Evolutionary conservation across 1,284 basidiomycete genomes (phyloP).

Genomic region (Neotropicomus parvogracilis): DNA sequence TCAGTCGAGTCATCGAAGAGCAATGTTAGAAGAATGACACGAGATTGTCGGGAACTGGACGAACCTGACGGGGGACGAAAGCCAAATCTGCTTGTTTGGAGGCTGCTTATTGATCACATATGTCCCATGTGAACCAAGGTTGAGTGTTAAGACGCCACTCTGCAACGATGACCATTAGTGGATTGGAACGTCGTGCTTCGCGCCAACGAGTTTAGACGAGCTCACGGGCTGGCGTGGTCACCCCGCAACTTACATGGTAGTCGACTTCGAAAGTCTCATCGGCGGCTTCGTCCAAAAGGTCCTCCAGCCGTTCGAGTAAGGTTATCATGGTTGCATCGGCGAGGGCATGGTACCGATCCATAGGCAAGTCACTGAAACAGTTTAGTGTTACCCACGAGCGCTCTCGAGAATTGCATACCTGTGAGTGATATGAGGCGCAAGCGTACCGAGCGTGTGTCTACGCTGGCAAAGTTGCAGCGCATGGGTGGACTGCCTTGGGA

Average conservation of each 20-base stretch:
- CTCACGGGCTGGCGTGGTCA: neutral
- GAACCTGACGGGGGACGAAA: constrained; percentile 85
- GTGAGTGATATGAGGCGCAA: constrained; percentile 43
- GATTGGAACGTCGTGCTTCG: neutral
- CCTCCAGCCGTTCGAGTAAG: constrained; percentile 78
- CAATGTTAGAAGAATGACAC: constrained; percentile 4
- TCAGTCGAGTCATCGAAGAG: neutral
- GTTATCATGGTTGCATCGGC: constrained; percentile 83
- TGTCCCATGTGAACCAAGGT: constrained; percentile 81
- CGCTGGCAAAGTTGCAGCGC: constrained; percentile 5
- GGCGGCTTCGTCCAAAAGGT: constrained; percentile 61
- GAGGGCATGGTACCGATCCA: constrained; percentile 71
- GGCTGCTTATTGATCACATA: constrained; percentile 99
- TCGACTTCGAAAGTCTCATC: constrained; percentile 81
- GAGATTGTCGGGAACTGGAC: constrained; percentile 15
- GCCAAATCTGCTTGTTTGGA: constrained; percentile 98
- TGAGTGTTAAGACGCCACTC: constrained; percentile 89
- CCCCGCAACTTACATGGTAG: constrained; percentile 71
- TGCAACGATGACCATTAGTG: constrained; percentile 32
- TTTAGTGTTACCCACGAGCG: neutral
- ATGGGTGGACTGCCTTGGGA: neutral
- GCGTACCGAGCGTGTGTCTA: constrained; percentile 42
- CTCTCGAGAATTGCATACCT: constrained; percentile 36
- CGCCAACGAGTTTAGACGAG: no score
- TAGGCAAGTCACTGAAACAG: constrained; percentile 50